phyloP scores from a whole-genome alignment of 2,329 filamentous ascomycete genomes.

The Dactylellina drechsleri region DNA sequence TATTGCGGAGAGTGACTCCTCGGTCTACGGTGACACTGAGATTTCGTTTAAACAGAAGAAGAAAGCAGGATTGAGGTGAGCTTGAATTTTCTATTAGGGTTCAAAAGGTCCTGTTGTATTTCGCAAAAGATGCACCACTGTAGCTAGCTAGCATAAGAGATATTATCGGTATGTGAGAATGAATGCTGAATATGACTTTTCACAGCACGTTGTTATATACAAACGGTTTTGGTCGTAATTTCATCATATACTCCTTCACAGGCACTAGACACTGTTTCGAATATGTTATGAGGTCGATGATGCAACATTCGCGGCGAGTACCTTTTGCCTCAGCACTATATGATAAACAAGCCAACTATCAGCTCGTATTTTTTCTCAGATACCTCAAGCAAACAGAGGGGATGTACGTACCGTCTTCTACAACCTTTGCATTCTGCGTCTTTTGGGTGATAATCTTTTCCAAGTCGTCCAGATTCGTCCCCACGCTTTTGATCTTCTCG shows the following conservation, averaged over 20 bases:
- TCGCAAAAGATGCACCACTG: too few species aligned
- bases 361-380: neutral
- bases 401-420: conserved; percentile 75
- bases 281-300: conserved; percentile 27
- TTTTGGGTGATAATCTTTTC: conserved; percentile 78
- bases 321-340: conserved; percentile 48
- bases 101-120: too few species aligned
- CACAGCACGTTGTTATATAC: too few species aligned
- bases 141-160: too few species aligned
- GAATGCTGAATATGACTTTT: too few species aligned
- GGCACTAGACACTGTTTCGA: too few species aligned
- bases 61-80: neutral
- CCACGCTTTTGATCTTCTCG: conserved; percentile 73
- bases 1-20: neutral
- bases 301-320: conserved; percentile 26
- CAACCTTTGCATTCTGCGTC: conserved; percentile 81
- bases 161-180: too few species aligned
- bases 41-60: conserved; percentile 8
- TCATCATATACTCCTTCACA: too few species aligned
- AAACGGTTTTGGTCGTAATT: too few species aligned
- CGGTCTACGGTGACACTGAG: conserved; percentile 22
- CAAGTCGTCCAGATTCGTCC: conserved; percentile 72
- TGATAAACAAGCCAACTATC: neutral
- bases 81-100: neutral
- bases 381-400: neutral